Base-by-base conservation (phyloP, 2,329 filamentous ascomycete species). In the Penicillium aurantiogriseum region DNA sequence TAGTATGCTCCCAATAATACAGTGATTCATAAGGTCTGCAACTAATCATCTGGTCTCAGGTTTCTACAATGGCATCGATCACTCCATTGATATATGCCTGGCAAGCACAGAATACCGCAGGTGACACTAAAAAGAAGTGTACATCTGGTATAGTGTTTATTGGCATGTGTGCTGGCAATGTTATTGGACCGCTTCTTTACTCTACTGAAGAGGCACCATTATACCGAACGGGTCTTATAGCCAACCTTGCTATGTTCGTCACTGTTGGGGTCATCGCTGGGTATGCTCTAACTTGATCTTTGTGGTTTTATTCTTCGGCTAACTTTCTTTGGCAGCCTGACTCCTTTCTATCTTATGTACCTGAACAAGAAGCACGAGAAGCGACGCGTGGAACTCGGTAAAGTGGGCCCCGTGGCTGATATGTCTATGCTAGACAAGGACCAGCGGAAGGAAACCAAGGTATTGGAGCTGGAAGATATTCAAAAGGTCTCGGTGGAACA, bases 71-170 rank as follows among this genome's bases (percentile, higher is more conserved):
- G n/a, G 70, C 72, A 2, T 69, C 68, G 7, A 71, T 75, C 31
- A 75, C 72, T 0, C 72, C 72, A 0, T 58, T 75, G 1, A 66
- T 75, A 3, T 75, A 74, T 31, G 67, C 71, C 3, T 75, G 72
- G 72, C 67, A 74, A 57, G 67, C 71, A 9, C 71, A 75, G 53
- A 75, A 75, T 33, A 74, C 72, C 0, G 72, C 68, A 0, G 72
- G 73, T 21, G 72, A 74, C 48, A 75, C 72, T 6, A 75, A 75
- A 58, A 65, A 69, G 46, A 75, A 74, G 36, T 74, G 69, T 39
- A 74, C 71, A 4, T 72, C 70, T 0, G 73, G 68, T 1, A 61
- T 73, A 31, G 71, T 74, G 0, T 69, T 74, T 21, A 63, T 75
- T 3, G 71, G 71, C 6, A 74, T 74, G 70, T 74, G 72, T 19